phyloP scores from a whole-genome alignment of 768 basidiomycete species.

The Auricularia sp. region DNA sequence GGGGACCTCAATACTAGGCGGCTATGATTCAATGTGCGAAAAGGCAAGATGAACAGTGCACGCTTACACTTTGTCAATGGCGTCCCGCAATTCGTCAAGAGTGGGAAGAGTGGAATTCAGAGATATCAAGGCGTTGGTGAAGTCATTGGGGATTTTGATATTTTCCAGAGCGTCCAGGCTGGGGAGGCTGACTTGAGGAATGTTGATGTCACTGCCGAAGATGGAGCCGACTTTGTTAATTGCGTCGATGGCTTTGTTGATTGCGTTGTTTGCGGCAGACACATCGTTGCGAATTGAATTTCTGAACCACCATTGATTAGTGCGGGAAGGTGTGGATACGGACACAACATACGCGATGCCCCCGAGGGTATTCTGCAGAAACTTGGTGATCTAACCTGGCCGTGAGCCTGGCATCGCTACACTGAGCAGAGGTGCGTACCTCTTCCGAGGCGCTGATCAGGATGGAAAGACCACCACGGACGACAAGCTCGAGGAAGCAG shows the following conservation, averaged over 20 bases:
- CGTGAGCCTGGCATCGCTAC: too few relatives aligned
- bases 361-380: constrained; percentile 49
- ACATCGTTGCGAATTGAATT: constrained; percentile 62
- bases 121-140: constrained; percentile 59
- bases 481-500: constrained; percentile 85
- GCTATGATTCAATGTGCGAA: constrained; percentile 3
- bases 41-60: not conserved
- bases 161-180: constrained; percentile 64
- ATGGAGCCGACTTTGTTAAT: constrained; percentile 67
- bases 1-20: constrained; percentile 61
- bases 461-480: constrained; percentile 69
- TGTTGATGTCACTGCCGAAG: constrained; percentile 47
- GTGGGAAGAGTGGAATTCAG: constrained; percentile 79
- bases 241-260: constrained; percentile 49
- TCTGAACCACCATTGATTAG: not conserved
- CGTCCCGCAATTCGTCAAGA: constrained; percentile 60
- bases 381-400: constrained; percentile 50
- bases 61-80: constrained; percentile 57
- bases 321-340: not conserved
- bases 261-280: constrained; percentile 54
- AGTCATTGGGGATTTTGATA: constrained; percentile 66
- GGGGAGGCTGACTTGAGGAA: constrained; percentile 67
- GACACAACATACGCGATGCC: constrained; percentile 38
- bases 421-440: constrained; percentile 32
- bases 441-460: constrained; percentile 76